Evolutionary conservation across 345 rosid genomes (phyloP).

Genomic region (Eucalyptus pumila): DNA sequence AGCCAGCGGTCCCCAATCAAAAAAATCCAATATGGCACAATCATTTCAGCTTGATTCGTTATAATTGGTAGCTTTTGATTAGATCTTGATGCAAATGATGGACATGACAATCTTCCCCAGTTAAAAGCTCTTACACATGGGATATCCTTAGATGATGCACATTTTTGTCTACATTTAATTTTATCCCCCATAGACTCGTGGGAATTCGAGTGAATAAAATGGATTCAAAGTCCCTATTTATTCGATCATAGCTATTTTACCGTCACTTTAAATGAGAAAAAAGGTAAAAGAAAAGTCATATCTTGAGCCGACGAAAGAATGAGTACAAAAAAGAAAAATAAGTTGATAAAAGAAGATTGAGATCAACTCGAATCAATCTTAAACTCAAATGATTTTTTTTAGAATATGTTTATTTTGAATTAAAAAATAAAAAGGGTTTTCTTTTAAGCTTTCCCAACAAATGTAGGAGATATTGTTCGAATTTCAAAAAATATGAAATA

Average conservation of each 20-base stretch:
- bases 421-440: neutral
- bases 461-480: no score
- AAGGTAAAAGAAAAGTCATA: neutral
- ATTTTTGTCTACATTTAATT: neutral
- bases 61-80: neutral
- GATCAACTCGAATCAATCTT: neutral
- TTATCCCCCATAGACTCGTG: neutral
- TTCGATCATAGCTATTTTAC: neutral
- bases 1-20: neutral
- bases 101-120: neutral
- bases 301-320: fast-evolving
- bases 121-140: neutral
- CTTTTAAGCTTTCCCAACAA: neutral
- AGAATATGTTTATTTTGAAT: neutral
- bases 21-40: neutral
- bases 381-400: neutral
- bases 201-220: neutral
- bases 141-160: neutral
- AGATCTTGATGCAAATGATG: neutral
- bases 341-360: neutral
- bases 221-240: neutral
- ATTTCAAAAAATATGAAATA: neutral
- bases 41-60: neutral
- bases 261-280: neutral
- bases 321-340: fast-evolving